Conservation (phyloP, 2,329 filamentous ascomycete species). For the Drechslerella coelobrocha region DNA sequence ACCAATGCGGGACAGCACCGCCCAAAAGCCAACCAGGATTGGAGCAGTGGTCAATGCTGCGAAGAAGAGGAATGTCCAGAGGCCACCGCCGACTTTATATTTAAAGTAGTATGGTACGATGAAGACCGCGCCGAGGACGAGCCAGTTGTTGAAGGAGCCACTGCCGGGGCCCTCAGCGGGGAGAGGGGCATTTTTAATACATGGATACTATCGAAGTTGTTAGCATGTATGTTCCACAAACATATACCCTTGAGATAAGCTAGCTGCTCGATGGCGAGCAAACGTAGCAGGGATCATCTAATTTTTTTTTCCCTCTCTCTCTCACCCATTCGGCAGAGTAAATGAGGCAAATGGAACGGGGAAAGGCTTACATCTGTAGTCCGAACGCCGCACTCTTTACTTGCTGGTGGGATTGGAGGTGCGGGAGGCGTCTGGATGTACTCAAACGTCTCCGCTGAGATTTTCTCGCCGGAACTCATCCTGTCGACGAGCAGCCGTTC, state of each 20-base stretch:
- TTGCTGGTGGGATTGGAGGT: constrained; percentile 61
- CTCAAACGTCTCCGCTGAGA: constrained; percentile 67
- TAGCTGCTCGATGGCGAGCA: constrained; percentile 9
- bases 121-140: constrained; percentile 74
- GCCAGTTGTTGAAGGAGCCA: constrained; percentile 84
- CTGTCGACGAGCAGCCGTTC: constrained; percentile 5
- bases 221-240: constrained; percentile 8
- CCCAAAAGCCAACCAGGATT: constrained; percentile 82
- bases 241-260: constrained; percentile 8
- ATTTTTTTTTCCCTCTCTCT: too few species aligned
- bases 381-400: constrained; percentile 66
- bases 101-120: constrained; percentile 79
- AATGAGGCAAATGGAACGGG: constrained; percentile 21
- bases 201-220: constrained; percentile 68
- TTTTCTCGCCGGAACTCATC: constrained; percentile 53
- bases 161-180: constrained; percentile 85
- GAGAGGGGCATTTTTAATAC: constrained; percentile 92
- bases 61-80: constrained; percentile 88
- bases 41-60: constrained; percentile 78
- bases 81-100: constrained; percentile 81
- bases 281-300: too few species aligned
- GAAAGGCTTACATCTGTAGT: constrained; percentile 63
- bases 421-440: constrained; percentile 68
- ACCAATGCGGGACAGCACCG: constrained; percentile 76
- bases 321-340: too few species aligned